Percentiles rank a stretch among this genome's conserved stretches.
Evolutionary conservation across 331 rosid species (phyloP).

Genomic region (Ulmus americana): DNA sequence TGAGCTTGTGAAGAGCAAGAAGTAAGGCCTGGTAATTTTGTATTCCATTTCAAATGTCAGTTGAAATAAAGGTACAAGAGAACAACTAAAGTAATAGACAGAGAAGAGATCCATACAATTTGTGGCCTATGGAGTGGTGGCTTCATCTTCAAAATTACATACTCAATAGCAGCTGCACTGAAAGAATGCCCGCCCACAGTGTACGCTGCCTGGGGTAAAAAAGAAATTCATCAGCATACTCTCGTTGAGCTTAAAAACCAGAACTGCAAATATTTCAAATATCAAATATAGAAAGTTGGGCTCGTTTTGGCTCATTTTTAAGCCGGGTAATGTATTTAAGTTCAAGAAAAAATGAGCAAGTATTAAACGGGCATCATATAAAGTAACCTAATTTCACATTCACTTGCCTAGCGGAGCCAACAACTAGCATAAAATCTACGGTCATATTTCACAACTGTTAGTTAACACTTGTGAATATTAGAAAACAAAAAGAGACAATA

Average conservation of each 20-base stretch:
- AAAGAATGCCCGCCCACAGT: constrained; percentile 67
- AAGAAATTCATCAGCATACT: background rate
- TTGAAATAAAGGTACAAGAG: constrained; percentile 13
- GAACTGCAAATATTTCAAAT: too few relatives aligned
- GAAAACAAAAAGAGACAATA: background rate
- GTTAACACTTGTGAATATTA: too few relatives aligned
- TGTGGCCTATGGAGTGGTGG: constrained; percentile 77
- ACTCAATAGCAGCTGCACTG: constrained; percentile 63
- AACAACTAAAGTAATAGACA: constrained; percentile 9
- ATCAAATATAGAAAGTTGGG: too few relatives aligned
- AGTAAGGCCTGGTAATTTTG: constrained; percentile 54
- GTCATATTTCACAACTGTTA: background rate
- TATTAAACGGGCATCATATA: too few relatives aligned
- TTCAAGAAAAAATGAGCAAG: too few relatives aligned
- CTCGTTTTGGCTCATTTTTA: too few relatives aligned
- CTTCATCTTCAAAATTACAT: constrained; percentile 58
- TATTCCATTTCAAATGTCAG: constrained; percentile 17
- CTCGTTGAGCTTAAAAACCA: background rate
- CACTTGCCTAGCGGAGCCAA: background rate
- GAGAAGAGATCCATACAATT: constrained; percentile 38
- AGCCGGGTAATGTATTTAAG: too few relatives aligned
- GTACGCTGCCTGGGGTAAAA: constrained; percentile 56
- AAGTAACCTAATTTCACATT: too few relatives aligned
- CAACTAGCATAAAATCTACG: background rate
- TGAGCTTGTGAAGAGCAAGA: constrained; percentile 69